A percentile compares a stretch with the other conserved stretches of the same genome.
Evolutionary conservation across 2,329 filamentous ascomycete genomes (phyloP).

Genomic region (Paecilomyces variotii): DNA sequence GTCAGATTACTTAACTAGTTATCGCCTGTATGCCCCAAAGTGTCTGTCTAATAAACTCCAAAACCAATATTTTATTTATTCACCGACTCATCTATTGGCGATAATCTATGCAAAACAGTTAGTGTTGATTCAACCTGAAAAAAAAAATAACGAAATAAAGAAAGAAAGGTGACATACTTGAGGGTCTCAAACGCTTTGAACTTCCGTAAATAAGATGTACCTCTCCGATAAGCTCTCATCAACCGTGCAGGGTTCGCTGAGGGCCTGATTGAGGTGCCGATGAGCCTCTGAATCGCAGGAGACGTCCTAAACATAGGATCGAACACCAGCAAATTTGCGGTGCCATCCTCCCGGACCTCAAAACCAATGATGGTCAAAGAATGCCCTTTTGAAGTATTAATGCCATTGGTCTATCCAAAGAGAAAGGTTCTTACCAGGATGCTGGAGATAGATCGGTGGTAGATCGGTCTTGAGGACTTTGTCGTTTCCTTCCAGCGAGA

Average conservation of each 20-base stretch:
- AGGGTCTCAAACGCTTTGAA: slow-evolving; percentile 74
- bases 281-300: slow-evolving; percentile 52
- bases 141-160: no score
- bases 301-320: slow-evolving; percentile 76
- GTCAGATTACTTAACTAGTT: not conserved
- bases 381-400: slow-evolving; percentile 41
- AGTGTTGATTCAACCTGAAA: not conserved
- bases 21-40: not conserved
- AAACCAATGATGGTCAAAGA: slow-evolving; percentile 85
- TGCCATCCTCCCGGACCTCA: slow-evolving; percentile 59
- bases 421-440: slow-evolving; percentile 48
- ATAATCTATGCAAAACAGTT: not conserved
- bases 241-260: slow-evolving; percentile 37
- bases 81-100: not conserved
- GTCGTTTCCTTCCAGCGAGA: slow-evolving; percentile 40
- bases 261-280: slow-evolving; percentile 36
- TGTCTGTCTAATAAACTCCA: not conserved
- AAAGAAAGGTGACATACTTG: slow-evolving; percentile 41
- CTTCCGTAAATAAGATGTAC: slow-evolving; percentile 57
- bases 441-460: slow-evolving; percentile 85
- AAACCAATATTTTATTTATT: not conserved
- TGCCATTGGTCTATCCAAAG: not conserved
- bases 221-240: slow-evolving; percentile 67
- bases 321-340: slow-evolving; percentile 69
- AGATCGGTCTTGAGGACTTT: slow-evolving; percentile 65